Evolutionary conservation across 352 stramenopile genomes (phyloP).

Genomic region (Paralagenidium karlingii): DNA sequence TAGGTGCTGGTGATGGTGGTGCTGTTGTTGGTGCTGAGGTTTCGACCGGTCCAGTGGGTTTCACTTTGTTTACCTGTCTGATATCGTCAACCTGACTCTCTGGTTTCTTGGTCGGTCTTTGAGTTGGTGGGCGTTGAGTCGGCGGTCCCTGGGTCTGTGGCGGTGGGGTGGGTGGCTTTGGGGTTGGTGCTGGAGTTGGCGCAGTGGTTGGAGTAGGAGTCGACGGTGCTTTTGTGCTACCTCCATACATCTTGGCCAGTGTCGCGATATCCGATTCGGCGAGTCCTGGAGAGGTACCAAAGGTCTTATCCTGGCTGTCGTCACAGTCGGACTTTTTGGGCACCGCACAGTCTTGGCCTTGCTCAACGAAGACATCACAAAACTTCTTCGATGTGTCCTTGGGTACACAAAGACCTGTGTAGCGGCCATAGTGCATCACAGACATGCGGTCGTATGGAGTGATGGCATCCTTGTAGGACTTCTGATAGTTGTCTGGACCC

Average conservation of each 20-base stretch:
- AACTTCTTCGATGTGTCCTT: conserved; percentile 3
- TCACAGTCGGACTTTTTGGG: conserved; percentile 8
- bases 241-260: conserved; percentile 10
- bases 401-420: conserved; percentile 7
- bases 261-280: conserved; percentile 10
- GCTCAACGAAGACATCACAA: conserved; percentile 7
- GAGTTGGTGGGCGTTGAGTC: conserved; percentile 5
- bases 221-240: too few species aligned
- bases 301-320: background rate
- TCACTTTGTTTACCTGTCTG: too few species aligned
- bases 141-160: background rate
- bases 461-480: background rate
- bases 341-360: conserved; percentile 11
- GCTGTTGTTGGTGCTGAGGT: conserved; percentile 7
- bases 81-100: too few species aligned
- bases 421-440: conserved; percentile 3
- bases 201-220: too few species aligned
- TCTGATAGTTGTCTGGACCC: conserved; percentile 6
- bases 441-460: background rate
- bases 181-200: conserved; percentile 3
- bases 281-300: conserved; percentile 5
- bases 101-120: too few species aligned
- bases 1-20: too few species aligned
- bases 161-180: background rate
- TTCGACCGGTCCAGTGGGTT: too few species aligned